These are phyloP conservation scores for Fusarium globosum DNA, from an alignment of 2,329 filamentous ascomycete species.

Conservation along the genomic window DNA sequence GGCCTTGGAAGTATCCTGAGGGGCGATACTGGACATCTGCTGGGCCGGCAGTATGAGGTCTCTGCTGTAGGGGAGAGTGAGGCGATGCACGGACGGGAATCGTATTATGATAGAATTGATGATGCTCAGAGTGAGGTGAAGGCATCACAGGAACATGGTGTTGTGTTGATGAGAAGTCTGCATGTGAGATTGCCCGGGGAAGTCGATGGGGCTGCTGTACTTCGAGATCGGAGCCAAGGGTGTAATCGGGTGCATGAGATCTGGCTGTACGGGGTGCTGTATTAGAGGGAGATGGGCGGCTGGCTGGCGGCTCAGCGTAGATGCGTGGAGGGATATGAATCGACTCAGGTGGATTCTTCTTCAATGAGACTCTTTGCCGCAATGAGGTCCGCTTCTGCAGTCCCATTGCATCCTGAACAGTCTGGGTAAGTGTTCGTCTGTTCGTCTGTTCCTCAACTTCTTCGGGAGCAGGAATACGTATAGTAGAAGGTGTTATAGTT, in stretches of 20 bases:
- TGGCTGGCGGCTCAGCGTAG: constrained; percentile 33
- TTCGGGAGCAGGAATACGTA: constrained; percentile 29
- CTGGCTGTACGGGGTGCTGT: constrained; percentile 48
- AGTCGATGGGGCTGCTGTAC: constrained; percentile 48
- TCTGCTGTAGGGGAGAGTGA: constrained; percentile 71
- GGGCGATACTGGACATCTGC: constrained; percentile 44
- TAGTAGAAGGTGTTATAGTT: constrained; percentile 28
- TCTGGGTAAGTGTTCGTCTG: constrained; percentile 36
- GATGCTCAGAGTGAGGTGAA: constrained; percentile 52
- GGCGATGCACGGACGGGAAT: constrained; percentile 69
- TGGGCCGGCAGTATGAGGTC: constrained; percentile 64
- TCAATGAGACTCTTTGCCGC: constrained; percentile 65
- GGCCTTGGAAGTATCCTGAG: constrained; percentile 51
- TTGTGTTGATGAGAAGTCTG: constrained; percentile 43
- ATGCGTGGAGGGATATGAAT: constrained; percentile 63
- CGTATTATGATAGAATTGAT: constrained; percentile 63
- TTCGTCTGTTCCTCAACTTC: constrained; percentile 17
- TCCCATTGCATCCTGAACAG: constrained; percentile 24
- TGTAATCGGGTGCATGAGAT: constrained; percentile 56
- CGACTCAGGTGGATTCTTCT: constrained; percentile 61
- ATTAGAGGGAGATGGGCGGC: constrained; percentile 48
- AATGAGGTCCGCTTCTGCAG: constrained; percentile 59
- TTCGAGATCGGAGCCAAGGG: constrained; percentile 62
- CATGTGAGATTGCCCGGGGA: constrained; percentile 51
- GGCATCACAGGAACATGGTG: constrained; percentile 41